Conservation (phyloP, 495 filamentous ascomycete genomes). For the Aspergillus wentii region DNA sequence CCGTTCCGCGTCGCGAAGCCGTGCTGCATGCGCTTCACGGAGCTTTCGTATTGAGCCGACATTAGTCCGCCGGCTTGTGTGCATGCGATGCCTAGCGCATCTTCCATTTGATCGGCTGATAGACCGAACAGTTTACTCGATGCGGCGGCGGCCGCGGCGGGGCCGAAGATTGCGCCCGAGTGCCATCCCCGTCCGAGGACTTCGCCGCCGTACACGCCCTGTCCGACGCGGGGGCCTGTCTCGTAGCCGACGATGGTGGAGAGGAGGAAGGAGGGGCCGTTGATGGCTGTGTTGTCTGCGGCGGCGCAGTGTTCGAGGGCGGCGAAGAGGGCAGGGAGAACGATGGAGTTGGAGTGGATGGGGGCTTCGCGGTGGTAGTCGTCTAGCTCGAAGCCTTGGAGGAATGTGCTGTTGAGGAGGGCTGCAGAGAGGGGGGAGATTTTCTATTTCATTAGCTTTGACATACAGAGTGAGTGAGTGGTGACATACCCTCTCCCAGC, state of each 20-base stretch:
- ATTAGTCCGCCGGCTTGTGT: slow-evolving; percentile 39
- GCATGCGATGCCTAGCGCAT: slow-evolving; percentile 36
- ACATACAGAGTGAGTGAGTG: no score
- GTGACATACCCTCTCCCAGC: slow-evolving; percentile 20
- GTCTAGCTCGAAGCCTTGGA: slow-evolving; percentile 40
- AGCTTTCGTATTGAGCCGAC: slow-evolving; percentile 38
- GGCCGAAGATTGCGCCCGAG: slow-evolving; percentile 40
- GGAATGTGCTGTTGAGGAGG: slow-evolving; percentile 36
- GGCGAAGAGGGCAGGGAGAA: slow-evolving; percentile 38
- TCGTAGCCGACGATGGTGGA: slow-evolving; percentile 34
- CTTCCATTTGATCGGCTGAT: slow-evolving; percentile 21
- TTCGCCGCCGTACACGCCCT: slow-evolving; percentile 31
- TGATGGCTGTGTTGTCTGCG: neutral
- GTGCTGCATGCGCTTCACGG: slow-evolving; percentile 43
- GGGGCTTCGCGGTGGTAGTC: slow-evolving; percentile 37
- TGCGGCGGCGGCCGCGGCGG: slow-evolving; percentile 32
- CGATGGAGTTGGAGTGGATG: slow-evolving; percentile 25
- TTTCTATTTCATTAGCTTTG: no score
- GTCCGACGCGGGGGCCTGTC: slow-evolving; percentile 34
- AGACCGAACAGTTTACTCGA: slow-evolving; percentile 32
- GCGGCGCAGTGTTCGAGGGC: slow-evolving; percentile 17
- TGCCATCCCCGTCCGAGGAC: slow-evolving; percentile 40
- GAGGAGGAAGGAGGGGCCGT: slow-evolving; percentile 25
- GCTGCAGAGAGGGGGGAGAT: slow-evolving; percentile 28
- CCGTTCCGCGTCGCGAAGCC: slow-evolving; percentile 43